Percentiles rank a stretch among this genome's conserved stretches.
Conservation (phyloP, 1,284 basidiomycete genomes). For the Tilletia horrida region DNA sequence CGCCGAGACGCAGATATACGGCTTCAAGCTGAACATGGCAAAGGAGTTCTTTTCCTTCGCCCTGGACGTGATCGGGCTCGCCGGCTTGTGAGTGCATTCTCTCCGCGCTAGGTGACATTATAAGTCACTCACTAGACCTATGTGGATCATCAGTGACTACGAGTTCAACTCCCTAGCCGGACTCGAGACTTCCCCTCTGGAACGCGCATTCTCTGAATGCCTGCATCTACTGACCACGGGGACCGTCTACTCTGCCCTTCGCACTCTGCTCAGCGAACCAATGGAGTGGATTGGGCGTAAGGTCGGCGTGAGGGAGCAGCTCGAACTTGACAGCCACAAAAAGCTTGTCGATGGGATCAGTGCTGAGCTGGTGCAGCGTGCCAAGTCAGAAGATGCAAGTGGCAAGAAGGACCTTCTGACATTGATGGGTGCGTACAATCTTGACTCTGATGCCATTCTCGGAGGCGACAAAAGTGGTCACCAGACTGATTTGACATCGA, state of each 20-base stretch:
- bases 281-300: background rate
- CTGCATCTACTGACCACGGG: conserved; percentile 7
- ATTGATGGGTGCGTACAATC: conserved; percentile 2
- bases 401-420: background rate
- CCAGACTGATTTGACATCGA: too few species aligned
- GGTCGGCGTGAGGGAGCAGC: background rate
- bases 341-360: background rate
- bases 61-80: conserved; percentile 1
- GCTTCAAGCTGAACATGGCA: background rate
- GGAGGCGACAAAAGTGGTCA: background rate
- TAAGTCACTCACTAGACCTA: background rate
- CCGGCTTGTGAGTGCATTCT: background rate
- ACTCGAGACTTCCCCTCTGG: background rate
- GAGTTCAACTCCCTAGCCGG: conserved; percentile 5
- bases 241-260: background rate
- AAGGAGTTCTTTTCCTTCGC: background rate
- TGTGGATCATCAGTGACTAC: conserved; percentile 1
- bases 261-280: background rate
- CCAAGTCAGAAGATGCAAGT: background rate
- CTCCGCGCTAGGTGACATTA: background rate
- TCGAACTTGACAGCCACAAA: background rate
- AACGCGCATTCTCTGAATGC: background rate
- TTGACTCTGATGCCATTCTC: background rate
- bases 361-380: conserved; percentile 4
- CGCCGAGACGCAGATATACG: background rate